phyloP scores from a whole-genome alignment of 257 asterid species.

The Osmanthus fragrans region DNA sequence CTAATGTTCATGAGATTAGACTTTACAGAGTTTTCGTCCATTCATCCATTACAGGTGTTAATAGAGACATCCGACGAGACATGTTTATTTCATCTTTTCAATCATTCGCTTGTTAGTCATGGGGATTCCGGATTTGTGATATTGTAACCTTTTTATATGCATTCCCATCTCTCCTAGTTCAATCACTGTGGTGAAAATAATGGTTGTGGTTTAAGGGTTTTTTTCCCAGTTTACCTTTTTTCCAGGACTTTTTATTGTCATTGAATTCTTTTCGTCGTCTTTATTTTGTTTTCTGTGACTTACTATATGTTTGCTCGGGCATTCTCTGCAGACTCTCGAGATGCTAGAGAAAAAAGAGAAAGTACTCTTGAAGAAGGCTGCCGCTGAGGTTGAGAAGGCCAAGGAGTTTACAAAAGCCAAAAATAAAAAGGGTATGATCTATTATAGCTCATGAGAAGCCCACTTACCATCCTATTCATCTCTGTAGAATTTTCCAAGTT shows the following conservation, averaged over 20 bases:
- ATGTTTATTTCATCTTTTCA: neutral
- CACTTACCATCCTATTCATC: neutral
- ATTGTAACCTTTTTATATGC: neutral
- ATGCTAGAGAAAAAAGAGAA: constrained; percentile 85
- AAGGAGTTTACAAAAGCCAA: constrained; percentile 77
- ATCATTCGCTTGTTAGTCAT: neutral
- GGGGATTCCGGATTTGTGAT: neutral
- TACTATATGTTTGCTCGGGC: constrained; percentile 20
- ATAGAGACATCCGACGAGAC: neutral
- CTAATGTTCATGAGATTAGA: neutral
- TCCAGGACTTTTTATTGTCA: neutral
- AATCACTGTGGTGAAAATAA: constrained; percentile 1
- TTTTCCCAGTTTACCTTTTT: constrained; percentile 1
- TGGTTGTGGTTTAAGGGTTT: constrained; percentile 12
- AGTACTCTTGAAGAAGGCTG: constrained; percentile 70
- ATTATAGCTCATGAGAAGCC: constrained; percentile 16
- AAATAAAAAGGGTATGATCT: constrained; percentile 69
- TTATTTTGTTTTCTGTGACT: neutral
- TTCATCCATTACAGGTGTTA: neutral
- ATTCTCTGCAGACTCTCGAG: constrained; percentile 64
- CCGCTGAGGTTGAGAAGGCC: constrained; percentile 73
- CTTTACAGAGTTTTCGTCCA: neutral
- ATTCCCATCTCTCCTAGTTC: constrained; percentile 1
- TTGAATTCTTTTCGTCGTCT: neutral
- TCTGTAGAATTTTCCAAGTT: constrained; percentile 11